These are phyloP conservation scores for Rhynchosporium secalis DNA, from an alignment of 2,329 filamentous ascomycete species.

Conservation along the genomic window DNA sequence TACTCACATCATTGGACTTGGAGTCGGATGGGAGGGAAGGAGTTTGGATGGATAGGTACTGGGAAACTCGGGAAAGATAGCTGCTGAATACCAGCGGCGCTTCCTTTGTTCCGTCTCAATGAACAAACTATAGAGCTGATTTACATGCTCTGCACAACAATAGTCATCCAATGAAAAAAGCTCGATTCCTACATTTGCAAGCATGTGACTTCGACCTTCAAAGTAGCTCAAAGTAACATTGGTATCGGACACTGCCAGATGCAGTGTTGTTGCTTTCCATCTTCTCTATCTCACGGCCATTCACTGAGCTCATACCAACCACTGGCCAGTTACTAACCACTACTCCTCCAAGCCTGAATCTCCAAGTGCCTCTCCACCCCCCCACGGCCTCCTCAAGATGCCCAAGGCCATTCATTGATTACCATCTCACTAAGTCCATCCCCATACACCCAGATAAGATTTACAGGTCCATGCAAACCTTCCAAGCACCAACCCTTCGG, in stretches of 20 bases:
- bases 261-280: neutral
- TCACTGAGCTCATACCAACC: neutral
- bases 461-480: neutral
- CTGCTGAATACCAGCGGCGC: neutral
- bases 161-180: conserved; percentile 11
- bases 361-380: neutral
- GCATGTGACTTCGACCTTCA: neutral
- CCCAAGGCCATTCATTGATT: neutral
- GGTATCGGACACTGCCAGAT: neutral
- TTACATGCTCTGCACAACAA: conserved; percentile 6
- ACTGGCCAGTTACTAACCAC: neutral
- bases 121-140: neutral
- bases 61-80: neutral
- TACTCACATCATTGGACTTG: conserved; percentile 4
- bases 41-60: conserved; percentile 1
- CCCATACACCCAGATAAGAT: neutral
- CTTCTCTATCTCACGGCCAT: neutral
- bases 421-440: too few relatives aligned
- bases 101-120: conserved; percentile 17
- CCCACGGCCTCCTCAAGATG: neutral
- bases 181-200: conserved; percentile 10
- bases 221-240: neutral
- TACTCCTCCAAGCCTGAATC: neutral
- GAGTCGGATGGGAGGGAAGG: conserved; percentile 11
- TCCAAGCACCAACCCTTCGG: conserved; percentile 4